A percentile compares a stretch with the other conserved stretches of the same genome.
Conservation (phyloP, 306 rosid genomes). For the Hippophae gyantsensis region DNA sequence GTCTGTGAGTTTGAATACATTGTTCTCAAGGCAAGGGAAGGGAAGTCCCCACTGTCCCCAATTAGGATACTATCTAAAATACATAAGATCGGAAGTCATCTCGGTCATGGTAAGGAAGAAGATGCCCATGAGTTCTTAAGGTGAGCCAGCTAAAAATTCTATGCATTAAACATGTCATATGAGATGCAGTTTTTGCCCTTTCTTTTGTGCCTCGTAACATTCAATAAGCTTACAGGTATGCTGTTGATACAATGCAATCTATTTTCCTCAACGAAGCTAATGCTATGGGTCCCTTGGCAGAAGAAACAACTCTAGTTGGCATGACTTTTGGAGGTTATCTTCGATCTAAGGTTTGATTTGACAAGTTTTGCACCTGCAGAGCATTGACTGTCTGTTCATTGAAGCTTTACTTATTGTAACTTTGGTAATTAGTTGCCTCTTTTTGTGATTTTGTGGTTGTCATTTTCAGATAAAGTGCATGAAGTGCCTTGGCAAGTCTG, state of each 20-base stretch:
- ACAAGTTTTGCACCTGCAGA: neutral
- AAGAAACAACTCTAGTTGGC: conserved; percentile 68
- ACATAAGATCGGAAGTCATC: conserved; percentile 70
- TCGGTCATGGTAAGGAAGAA: conserved; percentile 75
- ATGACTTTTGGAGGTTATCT: conserved; percentile 72
- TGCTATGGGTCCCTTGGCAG: conserved; percentile 43
- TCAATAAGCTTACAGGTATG: conserved; percentile 54
- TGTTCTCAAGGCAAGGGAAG: conserved; percentile 61
- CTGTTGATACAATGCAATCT: conserved; percentile 75
- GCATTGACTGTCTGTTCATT: neutral
- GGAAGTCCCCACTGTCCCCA: conserved; percentile 61
- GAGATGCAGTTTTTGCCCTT: neutral
- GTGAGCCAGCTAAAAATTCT: conserved; percentile 35
- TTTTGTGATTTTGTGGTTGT: conserved; percentile 20
- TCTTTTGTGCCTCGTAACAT: conserved; percentile 14
- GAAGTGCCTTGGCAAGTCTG: conserved; percentile 64
- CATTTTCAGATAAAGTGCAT: conserved; percentile 62
- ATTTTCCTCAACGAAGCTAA: conserved; percentile 61
- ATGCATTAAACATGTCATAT: conserved; percentile 9
- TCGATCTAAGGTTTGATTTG: conserved; percentile 57
- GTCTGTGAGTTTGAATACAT: conserved; percentile 67
- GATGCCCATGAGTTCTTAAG: conserved; percentile 86
- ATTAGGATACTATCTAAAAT: conserved; percentile 66
- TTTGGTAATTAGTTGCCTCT: conserved; percentile 3
- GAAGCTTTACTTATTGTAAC: neutral